Percentiles rank a stretch among this genome's conserved stretches.
phyloP scores from a whole-genome alignment of 2,329 filamentous ascomycete species.

The Phyllosticta citrichinensis region DNA sequence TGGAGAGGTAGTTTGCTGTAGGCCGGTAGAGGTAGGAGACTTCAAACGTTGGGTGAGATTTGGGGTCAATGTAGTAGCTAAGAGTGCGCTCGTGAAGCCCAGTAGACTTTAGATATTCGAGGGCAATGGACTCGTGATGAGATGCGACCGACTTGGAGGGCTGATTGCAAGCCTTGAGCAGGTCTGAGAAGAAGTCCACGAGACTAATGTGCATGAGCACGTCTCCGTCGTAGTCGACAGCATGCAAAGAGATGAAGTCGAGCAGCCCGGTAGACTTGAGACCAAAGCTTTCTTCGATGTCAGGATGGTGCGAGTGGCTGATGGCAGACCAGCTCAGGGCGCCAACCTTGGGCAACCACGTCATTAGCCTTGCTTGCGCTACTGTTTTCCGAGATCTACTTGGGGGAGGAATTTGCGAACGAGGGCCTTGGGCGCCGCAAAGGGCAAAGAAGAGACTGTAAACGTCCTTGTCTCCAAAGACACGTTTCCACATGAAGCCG shows the following conservation, averaged over 20 bases:
- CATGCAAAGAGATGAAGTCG: conserved; percentile 44
- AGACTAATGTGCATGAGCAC: conserved; percentile 51
- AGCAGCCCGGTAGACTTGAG: conserved; percentile 34
- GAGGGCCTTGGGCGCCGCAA: conserved; percentile 37
- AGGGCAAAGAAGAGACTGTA: conserved; percentile 47
- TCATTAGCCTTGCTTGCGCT: conserved; percentile 50
- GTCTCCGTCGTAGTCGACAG: conserved; percentile 47
- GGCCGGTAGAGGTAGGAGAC: conserved; percentile 44
- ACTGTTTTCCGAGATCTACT: conserved; percentile 46
- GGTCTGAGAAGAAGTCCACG: conserved; percentile 47
- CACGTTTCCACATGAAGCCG: conserved; percentile 48
- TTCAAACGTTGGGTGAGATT: conserved; percentile 41
- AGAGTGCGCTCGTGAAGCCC: conserved; percentile 42
- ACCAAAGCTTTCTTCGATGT: conserved; percentile 38
- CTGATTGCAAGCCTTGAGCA: conserved; percentile 33
- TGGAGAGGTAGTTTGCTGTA: conserved; percentile 47
- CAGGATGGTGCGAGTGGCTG: conserved; percentile 39
- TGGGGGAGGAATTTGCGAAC: conserved; percentile 25
- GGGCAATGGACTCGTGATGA: conserved; percentile 24
- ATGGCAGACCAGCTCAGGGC: conserved; percentile 46
- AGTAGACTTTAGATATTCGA: conserved; percentile 44
- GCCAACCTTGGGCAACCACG: conserved; percentile 45
- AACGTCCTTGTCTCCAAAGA: conserved; percentile 51
- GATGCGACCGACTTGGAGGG: conserved; percentile 6
- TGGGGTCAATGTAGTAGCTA: conserved; percentile 42